Base-by-base conservation (phyloP, 352 stramenopile species). In the Thalassiosira tumida region DNA sequence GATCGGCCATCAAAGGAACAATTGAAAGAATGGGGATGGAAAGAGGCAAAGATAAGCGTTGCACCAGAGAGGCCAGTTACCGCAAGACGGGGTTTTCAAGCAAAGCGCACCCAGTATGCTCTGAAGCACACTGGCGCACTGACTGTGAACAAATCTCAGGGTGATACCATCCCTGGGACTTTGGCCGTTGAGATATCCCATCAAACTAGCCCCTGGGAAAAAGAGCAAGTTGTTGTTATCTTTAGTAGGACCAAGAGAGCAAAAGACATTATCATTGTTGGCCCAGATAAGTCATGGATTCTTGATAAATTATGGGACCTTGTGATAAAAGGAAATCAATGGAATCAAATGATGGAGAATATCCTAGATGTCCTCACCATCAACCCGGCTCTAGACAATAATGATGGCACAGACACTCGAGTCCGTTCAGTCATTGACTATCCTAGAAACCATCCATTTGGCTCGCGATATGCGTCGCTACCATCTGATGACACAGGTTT, bases 261-360 rank as follows among this genome's bases (percentile, higher is more conserved):
- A 13, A 64, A 59, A 21, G 33, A 62, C 15, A 82, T 41, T 37
- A 50, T 89, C 17, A 89, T 89, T 43, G 73, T 89, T 33, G 83
- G 72, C 10, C 62, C 72, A 6, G 35, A 75, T 0, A 80, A 40
- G 21, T 38, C 80, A 59, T 84, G 59, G n/a, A 81, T 65, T 2
- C 51, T 89, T 2, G 59, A 82, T 21, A 64, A 47, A 33, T 81
- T 92, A 74, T 92, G 74, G 40, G 64, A 88, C 6, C 54, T 80
- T 37, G 69, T 92, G 15, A 73, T 35, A 38, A 81, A 40, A 24
- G 21, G 14, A 35, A 85, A 31, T 51, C 73, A 92, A 37, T 92
- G 83, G 83, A 89, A 54, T 24, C 26, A 26, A 17, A 73, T 69
- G 50, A 73, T 33, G 1, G 35, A 81, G 31, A 15, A 40, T 51